These are phyloP conservation scores for Hyphopichia homilentoma DNA, from an alignment of 805 yeast species.

Conservation along the genomic window DNA sequence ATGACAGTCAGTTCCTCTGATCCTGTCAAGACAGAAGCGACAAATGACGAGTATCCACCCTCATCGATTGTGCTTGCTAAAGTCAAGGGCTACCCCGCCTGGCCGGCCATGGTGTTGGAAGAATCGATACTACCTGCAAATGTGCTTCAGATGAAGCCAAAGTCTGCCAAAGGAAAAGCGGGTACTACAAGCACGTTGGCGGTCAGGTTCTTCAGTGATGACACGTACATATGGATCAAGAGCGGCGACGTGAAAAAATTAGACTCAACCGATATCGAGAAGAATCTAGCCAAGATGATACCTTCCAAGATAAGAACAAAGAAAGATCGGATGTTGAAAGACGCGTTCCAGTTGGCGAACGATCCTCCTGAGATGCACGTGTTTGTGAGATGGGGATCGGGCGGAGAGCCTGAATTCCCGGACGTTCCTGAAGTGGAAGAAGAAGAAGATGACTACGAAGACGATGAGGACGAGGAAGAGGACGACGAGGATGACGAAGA, in stretches of 20 bases:
- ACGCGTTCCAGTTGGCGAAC: constrained; percentile 53
- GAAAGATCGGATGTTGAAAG: constrained; percentile 41
- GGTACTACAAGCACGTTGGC: constrained; percentile 26
- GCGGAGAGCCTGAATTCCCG: constrained; percentile 41
- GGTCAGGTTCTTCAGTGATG: constrained; percentile 71
- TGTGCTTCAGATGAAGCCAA: constrained; percentile 50
- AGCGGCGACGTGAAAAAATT: constrained; percentile 48
- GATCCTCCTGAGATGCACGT: constrained; percentile 40
- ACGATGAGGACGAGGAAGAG: constrained; percentile 2
- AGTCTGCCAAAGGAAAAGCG: constrained; percentile 25
- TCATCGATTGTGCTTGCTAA: constrained; percentile 56
- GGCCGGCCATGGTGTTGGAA: constrained; percentile 85
- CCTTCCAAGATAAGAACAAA: constrained; percentile 23
- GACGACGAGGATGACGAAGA: constrained; percentile 6
- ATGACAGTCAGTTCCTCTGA: no score
- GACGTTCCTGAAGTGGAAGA: constrained; percentile 14
- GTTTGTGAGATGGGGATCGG: constrained; percentile 39
- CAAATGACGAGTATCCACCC: constrained; percentile 9
- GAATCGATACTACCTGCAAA: constrained; percentile 55
- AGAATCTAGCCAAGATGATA: constrained; percentile 21
- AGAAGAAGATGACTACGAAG: constrained; percentile 14
- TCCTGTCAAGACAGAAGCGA: constrained; percentile 7
- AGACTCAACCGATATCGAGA: constrained; percentile 36
- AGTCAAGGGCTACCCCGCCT: constrained; percentile 81
- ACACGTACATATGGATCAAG: constrained; percentile 67